phyloP scores from a whole-genome alignment of 2,329 filamentous ascomycete genomes.

The Penicillium paneum region DNA sequence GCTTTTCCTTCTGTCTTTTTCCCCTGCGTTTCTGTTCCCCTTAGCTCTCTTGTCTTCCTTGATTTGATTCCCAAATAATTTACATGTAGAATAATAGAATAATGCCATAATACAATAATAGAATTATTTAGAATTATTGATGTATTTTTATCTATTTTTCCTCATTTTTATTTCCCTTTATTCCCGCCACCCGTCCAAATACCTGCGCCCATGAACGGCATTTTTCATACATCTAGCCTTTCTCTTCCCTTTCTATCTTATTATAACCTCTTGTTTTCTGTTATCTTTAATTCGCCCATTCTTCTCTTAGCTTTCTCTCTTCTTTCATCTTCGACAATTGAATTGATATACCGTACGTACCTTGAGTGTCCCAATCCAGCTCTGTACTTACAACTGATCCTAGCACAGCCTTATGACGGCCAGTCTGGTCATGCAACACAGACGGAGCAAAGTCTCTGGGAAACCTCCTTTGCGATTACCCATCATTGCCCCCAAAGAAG shows the following conservation, averaged over 20 bases:
- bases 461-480: conserved; percentile 41
- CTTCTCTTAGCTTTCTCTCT: neutral
- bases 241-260: neutral
- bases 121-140: too few relatives aligned
- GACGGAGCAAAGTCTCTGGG: conserved; percentile 35
- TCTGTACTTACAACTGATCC: conserved; percentile 5
- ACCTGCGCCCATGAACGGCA: conserved; percentile 16
- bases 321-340: neutral
- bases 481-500: conserved; percentile 47
- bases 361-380: conserved; percentile 7
- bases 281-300: neutral
- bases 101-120: neutral
- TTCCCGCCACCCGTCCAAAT: neutral
- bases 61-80: neutral
- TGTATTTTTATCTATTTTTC: too few relatives aligned
- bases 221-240: conserved; percentile 10
- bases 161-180: neutral
- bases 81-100: neutral
- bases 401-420: conserved; percentile 31
- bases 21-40: conserved; percentile 6
- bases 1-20: conserved; percentile 7
- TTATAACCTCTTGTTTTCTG: neutral
- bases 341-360: neutral
- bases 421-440: conserved; percentile 38
- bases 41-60: neutral